Evolutionary conservation across 805 yeast genomes (phyloP).

Genomic region (Martiniozyma abietophila): DNA sequence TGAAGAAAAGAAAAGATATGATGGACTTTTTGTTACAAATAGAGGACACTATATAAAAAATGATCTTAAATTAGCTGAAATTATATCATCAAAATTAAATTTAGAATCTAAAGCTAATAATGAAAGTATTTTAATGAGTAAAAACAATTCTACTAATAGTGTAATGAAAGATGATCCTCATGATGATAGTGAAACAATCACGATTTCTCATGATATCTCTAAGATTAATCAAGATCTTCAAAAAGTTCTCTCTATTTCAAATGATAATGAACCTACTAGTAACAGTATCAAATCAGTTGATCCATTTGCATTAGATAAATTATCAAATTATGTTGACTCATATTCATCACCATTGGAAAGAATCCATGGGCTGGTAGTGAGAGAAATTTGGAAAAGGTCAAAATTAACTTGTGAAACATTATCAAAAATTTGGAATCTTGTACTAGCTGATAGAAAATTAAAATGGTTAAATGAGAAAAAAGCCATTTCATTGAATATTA

Average conservation of each 20-base stretch:
- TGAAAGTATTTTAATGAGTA: neutral
- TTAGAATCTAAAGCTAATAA: too few species aligned
- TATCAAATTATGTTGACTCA: conserved; percentile 8
- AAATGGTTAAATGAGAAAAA: conserved; percentile 27
- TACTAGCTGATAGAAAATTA: conserved; percentile 39
- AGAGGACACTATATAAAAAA: conserved; percentile 46
- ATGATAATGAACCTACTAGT: neutral
- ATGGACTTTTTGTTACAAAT: conserved; percentile 90
- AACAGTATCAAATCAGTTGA: neutral
- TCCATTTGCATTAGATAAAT: neutral
- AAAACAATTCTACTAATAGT: too few species aligned
- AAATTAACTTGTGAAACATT: conserved; percentile 55
- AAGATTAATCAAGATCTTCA: neutral
- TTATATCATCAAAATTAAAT: too few species aligned
- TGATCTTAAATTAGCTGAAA: conserved; percentile 3
- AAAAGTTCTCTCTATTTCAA: neutral
- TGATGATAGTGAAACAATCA: neutral
- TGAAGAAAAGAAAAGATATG: conserved; percentile 78
- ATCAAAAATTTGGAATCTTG: conserved; percentile 65
- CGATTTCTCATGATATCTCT: too few species aligned
- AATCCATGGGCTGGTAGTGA: conserved; percentile 57
- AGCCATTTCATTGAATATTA: neutral
- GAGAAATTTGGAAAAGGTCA: conserved; percentile 75
- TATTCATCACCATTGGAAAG: conserved; percentile 10
- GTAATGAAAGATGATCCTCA: neutral